phyloP scores from a whole-genome alignment of 345 rosid genomes.

The Punica granatum region DNA sequence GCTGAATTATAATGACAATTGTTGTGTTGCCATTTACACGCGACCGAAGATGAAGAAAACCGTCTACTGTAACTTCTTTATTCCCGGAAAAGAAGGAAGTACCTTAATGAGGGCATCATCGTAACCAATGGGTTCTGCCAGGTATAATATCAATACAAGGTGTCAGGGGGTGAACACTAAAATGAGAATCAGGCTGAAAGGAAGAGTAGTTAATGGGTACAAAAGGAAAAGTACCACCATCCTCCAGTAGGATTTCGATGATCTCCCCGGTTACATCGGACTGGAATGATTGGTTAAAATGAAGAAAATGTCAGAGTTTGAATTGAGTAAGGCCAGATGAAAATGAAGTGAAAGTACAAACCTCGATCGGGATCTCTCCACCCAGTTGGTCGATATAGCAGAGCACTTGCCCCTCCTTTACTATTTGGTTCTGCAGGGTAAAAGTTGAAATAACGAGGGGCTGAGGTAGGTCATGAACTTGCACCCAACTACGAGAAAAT shows the following conservation, averaged over 20 bases:
- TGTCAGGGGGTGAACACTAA: neutral
- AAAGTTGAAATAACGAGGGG: constrained; percentile 12
- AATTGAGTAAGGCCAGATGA: neutral
- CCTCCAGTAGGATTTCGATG: constrained; percentile 55
- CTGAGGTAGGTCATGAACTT: neutral
- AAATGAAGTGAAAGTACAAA: constrained; percentile 4
- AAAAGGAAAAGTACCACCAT: constrained; percentile 91
- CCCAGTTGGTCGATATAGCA: constrained; percentile 85
- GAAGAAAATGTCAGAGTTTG: neutral
- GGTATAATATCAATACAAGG: neutral
- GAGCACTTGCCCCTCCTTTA: constrained; percentile 85
- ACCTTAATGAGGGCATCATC: constrained; percentile 69
- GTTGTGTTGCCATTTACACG: too few relatives aligned
- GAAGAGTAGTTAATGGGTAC: constrained; percentile 9
- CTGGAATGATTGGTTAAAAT: constrained; percentile 23
- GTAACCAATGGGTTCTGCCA: constrained; percentile 76
- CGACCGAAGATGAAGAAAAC: too few relatives aligned
- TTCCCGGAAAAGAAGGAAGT: constrained; percentile 82
- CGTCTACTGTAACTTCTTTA: constrained; percentile 71
- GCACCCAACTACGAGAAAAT: neutral
- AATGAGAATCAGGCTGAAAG: neutral
- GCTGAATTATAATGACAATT: too few relatives aligned
- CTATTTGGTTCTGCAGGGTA: constrained; percentile 62
- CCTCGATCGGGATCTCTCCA: constrained; percentile 73
- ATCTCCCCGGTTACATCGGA: constrained; percentile 69